Conservation (phyloP, 2,329 filamentous ascomycete species). For the Trichophyton schoenleinii region DNA sequence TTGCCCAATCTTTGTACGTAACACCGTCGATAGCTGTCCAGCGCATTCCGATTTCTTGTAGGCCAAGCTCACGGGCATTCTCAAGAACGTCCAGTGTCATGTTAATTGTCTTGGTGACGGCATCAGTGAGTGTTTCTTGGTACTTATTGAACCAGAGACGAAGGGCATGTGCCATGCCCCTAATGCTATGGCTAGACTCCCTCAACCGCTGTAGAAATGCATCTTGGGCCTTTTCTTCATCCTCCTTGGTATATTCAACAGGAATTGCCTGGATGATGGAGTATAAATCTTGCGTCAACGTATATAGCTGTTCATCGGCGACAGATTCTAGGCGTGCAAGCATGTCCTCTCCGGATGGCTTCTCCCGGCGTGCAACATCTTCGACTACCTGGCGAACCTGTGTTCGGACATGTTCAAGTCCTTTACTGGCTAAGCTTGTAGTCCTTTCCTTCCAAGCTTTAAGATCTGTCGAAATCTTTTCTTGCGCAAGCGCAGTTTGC, state of each 20-base stretch:
- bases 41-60: conserved; percentile 80
- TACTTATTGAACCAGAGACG: conserved; percentile 64
- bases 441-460: conserved; percentile 82
- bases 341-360: conserved; percentile 43
- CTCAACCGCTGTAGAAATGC: conserved; percentile 47
- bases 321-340: conserved; percentile 56
- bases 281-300: conserved; percentile 56
- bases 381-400: conserved; percentile 59
- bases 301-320: conserved; percentile 49
- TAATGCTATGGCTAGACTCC: conserved; percentile 57
- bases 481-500: conserved; percentile 36
- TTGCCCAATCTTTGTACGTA: conserved; percentile 94
- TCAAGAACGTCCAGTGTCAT: conserved; percentile 74
- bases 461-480: conserved; percentile 57
- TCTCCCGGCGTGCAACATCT: conserved; percentile 52
- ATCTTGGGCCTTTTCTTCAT: conserved; percentile 41
- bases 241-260: conserved; percentile 42
- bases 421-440: conserved; percentile 70
- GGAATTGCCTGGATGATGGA: conserved; percentile 43
- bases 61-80: conserved; percentile 65
- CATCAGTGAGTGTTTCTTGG: conserved; percentile 53
- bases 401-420: conserved; percentile 53
- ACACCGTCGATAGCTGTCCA: conserved; percentile 96
- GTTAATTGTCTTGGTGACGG: conserved; percentile 61
- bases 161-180: conserved; percentile 62